These are phyloP conservation scores for Fusarium globosum DNA, from an alignment of 2,329 filamentous ascomycete genomes.

Conservation along the genomic window DNA sequence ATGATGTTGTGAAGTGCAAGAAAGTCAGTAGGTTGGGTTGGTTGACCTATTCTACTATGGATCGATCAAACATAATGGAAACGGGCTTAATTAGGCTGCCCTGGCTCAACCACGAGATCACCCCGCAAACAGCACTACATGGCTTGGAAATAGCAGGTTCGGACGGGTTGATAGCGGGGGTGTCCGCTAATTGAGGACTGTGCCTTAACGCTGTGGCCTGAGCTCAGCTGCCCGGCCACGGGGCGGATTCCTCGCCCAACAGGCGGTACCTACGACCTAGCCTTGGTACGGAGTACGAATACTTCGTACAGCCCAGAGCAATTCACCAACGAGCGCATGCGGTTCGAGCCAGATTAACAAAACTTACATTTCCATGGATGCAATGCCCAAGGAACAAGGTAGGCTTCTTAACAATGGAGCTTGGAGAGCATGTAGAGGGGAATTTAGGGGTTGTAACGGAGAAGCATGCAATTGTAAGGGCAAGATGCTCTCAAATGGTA, in stretches of 20 bases:
- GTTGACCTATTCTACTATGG: constrained; percentile 13
- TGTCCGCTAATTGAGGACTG: constrained; percentile 7
- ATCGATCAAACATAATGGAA: constrained; percentile 28
- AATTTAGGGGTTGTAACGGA: background rate
- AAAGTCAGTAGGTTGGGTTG: constrained; percentile 31
- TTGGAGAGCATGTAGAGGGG: background rate
- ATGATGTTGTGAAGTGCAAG: constrained; percentile 39
- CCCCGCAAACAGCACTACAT: constrained; percentile 35
- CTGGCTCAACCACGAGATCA: constrained; percentile 34
- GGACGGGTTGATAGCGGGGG: constrained; percentile 26
- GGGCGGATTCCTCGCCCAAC: background rate
- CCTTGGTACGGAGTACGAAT: background rate
- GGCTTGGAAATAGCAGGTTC: constrained; percentile 23
- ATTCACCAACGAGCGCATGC: background rate
- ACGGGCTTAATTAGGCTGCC: constrained; percentile 23
- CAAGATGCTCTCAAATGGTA: background rate
- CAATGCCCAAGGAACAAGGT: background rate
- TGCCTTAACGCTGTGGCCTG: constrained; percentile 2
- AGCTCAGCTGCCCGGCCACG: background rate
- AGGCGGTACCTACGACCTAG: background rate
- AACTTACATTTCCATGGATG: background rate
- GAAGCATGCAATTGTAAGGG: background rate
- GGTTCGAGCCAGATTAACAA: background rate
- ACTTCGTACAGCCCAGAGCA: background rate
- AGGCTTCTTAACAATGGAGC: background rate